Percentiles rank a stretch among this genome's conserved stretches.
These are phyloP conservation scores for Chloromonas sp. DNA, from an alignment of 163 green algal genomes.

Conservation along the genomic window DNA sequence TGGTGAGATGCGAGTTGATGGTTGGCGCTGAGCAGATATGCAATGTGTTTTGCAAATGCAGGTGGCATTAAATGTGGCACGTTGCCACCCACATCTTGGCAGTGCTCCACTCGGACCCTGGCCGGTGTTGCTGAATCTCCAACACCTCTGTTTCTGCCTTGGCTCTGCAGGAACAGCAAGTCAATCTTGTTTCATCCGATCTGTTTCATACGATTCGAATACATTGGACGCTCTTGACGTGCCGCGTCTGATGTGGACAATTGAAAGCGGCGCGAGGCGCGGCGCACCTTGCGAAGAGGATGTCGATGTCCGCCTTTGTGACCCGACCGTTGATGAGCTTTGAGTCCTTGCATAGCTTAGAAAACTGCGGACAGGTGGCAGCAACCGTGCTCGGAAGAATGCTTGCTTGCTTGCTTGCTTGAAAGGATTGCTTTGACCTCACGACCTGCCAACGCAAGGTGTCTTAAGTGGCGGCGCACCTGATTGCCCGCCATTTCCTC, in stretches of 20 bases:
- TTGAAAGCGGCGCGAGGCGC: no score
- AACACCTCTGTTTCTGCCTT: conserved; percentile 14
- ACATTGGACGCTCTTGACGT: no score
- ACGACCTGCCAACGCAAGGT: neutral
- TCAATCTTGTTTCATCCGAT: neutral
- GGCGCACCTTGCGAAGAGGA: conserved; percentile 32
- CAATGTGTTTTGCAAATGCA: no score
- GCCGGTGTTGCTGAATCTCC: conserved; percentile 12
- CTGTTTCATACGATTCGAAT: no score
- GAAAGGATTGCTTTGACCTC: no score
- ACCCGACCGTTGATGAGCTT: conserved; percentile 29
- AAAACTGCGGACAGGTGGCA: conserved; percentile 16
- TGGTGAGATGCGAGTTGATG: no score
- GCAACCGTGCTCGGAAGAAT: neutral
- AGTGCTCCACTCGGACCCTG: conserved; percentile 13
- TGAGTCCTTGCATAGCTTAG: conserved; percentile 37
- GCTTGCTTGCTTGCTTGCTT: no score
- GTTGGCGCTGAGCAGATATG: no score
- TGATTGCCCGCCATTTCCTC: conserved; percentile 42
- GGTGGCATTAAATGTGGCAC: neutral
- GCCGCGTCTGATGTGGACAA: no score
- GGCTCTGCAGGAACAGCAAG: conserved; percentile 4
- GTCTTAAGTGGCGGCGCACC: neutral
- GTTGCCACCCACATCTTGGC: neutral
- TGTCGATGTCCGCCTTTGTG: conserved; percentile 29